phyloP scores from a whole-genome alignment of 495 filamentous ascomycete genomes.

The Xylaria longipes region DNA sequence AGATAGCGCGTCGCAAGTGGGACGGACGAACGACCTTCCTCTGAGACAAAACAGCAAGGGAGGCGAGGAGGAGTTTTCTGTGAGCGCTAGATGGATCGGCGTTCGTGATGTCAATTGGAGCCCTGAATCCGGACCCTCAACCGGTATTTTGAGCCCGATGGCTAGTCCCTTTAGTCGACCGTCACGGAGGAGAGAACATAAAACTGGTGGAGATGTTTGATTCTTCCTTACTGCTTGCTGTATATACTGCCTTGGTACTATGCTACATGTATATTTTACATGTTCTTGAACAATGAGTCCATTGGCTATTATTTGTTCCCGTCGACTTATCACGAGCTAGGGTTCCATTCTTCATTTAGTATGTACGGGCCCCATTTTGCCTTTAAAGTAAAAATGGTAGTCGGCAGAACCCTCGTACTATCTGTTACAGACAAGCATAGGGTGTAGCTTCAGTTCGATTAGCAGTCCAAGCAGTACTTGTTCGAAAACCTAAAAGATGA shows the following conservation, averaged over 20 bases:
- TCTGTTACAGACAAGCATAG: background rate
- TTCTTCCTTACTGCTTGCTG: background rate
- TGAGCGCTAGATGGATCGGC: slow-evolving; percentile 32
- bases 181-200: slow-evolving; percentile 35
- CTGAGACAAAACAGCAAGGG: slow-evolving; percentile 24
- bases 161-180: slow-evolving; percentile 33
- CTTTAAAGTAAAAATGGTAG: background rate
- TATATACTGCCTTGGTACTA: background rate
- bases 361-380: background rate
- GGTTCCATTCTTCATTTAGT: background rate
- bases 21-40: slow-evolving; percentile 27
- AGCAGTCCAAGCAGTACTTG: slow-evolving; percentile 43
- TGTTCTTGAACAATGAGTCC: background rate
- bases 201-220: slow-evolving; percentile 21
- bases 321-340: background rate
- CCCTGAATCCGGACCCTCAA: slow-evolving; percentile 33
- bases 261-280: background rate
- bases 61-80: slow-evolving; percentile 23
- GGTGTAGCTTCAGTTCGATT: background rate
- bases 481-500: slow-evolving; percentile 34
- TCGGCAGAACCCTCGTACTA: background rate
- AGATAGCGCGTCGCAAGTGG: background rate
- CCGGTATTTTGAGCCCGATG: slow-evolving; percentile 36
- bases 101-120: slow-evolving; percentile 31
- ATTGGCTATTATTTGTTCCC: background rate